Evolutionary conservation across 1,284 basidiomycete genomes (phyloP), one percentile per base, ranked within the genome.

Genomic region (Butyriboletus appendiculatus): DNA sequence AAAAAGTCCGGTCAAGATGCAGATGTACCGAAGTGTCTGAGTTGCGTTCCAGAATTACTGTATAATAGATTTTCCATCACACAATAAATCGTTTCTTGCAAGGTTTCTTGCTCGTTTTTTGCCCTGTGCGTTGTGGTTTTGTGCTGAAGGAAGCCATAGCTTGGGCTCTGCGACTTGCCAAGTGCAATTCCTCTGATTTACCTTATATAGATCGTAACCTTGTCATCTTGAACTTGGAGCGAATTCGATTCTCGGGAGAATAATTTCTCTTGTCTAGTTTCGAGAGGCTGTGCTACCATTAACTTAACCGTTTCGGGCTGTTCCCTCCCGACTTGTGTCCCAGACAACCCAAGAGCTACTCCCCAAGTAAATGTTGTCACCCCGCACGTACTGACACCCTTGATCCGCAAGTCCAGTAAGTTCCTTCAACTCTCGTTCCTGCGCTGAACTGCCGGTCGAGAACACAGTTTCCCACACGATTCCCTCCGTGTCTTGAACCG

Each of bases 281-380:
- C 24, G 16, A 28, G 26, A 28, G n/a, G 26, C 10, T 35, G 26
- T 4, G 15, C 11, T 52, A 24, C 22, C 4, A 16, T 42, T 6
- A 22, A 15, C 16, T 42, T 6, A 22, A 15, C 16, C 24, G 12
- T 10, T 20, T 40, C 16, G 6, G 10, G 16, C 15, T 9, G 35
- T 40, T 40, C 42, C 47, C 18, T 33, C 26, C 15, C 15, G 39
- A 15, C 62, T 62, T 6, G 44, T 41, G 6, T 62, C 63, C 61
- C 61, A 66, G 24, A 66, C 45, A 34, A 56, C 38, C 63, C 61
- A 62, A 24, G 52, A 24, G 50, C 52, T 64, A 24, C 22, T 7
- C 22, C 59, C 55, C 22, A 64, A 40, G 22, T 18, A 42, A 28
- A 65, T 15, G 3, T 10, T 40, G 24, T 30, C 33, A 24, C 55